Evolutionary conservation across 257 asterid genomes (phyloP), one percentile per base, ranked within the genome.

Genomic region (Mentha longifolia): DNA sequence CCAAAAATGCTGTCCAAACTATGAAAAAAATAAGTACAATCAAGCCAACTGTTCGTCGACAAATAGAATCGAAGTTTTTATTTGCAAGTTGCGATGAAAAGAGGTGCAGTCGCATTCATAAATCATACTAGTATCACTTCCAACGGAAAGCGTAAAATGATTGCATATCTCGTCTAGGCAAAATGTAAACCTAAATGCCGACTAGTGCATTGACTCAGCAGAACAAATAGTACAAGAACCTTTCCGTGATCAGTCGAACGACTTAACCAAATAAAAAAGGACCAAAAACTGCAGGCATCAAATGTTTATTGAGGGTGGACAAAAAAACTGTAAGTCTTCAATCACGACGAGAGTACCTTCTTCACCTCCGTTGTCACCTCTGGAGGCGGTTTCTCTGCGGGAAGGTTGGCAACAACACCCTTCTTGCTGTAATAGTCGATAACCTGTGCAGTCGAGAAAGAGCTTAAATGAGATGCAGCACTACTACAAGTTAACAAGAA

Each of bases 341-440:
- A 74, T 76, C 81, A 91, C 60, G 91, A 84, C 56, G 90, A 82
- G 52, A 89, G 89, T 8, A 73, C 84, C 83, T 85, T 87, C 82
- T 80, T 78, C 65, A 91, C 90, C 82, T 89, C 96, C 22, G 77
- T 31, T 2, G 86, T 81, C 17, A 91, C 97, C 56, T 76, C 90
- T 67, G 77, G 83, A 37, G 92, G 97, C 42, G 89, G 83, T 84
- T 86, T 91, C 79, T 91, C 96, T 12, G 96, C 97, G 7, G 87
- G 92, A 61, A 91, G 92, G 76, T 76, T 86, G 14, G 89, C 89
- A 62, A 87, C 95, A 9, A 80, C 58, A 50, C 92, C 89, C 82
- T 85, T 91, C 74, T 77, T 88, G 63, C 39, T 79, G 60, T 91
- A 91, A 78, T 89, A 89, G 64, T 87, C 88, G 10, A 91, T 82